Evolutionary conservation across 75 land plant species (phyloP).

Genomic region (Isoetes taiwanensis): DNA sequence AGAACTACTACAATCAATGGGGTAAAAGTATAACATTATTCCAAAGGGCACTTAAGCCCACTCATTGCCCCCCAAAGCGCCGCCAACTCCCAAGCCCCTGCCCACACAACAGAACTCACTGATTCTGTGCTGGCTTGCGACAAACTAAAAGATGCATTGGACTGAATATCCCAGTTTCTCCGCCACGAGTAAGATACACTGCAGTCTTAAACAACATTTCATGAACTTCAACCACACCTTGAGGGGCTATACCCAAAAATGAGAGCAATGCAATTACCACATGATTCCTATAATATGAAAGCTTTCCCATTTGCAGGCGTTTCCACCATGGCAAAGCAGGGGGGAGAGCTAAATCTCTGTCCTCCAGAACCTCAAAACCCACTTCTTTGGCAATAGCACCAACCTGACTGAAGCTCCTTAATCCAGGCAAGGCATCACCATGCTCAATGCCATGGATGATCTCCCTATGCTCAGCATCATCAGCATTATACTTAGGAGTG

Average conservation of each 20-base stretch:
- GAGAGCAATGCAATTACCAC: slow-evolving; percentile 48
- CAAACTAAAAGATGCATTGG: slow-evolving; percentile 78
- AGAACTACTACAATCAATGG: too few species aligned
- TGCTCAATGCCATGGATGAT: slow-evolving; percentile 80
- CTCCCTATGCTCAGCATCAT: slow-evolving; percentile 61
- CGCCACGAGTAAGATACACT: slow-evolving; percentile 47
- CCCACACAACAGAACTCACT: too few species aligned
- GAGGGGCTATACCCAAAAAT: slow-evolving; percentile 57
- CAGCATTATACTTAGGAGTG: slow-evolving; percentile 40
- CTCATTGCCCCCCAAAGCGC: too few species aligned
- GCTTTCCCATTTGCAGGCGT: slow-evolving; percentile 66
- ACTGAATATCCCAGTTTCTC: slow-evolving; percentile 66
- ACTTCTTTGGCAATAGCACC: slow-evolving; percentile 48
- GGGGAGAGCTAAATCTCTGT: slow-evolving; percentile 66
- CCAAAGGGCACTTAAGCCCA: too few species aligned
- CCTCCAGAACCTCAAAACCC: slow-evolving; percentile 83
- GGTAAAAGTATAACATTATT: too few species aligned
- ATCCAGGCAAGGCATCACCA: slow-evolving; percentile 82
- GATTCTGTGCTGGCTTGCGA: slow-evolving; percentile 72
- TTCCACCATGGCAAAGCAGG: slow-evolving; percentile 86
- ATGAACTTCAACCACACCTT: slow-evolving; percentile 77
- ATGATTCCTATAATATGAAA: slow-evolving; percentile 80
- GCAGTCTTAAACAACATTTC: slow-evolving; percentile 84
- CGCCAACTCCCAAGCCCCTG: too few species aligned
- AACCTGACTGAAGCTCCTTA: slow-evolving; percentile 48